A percentile compares a stretch with the other conserved stretches of the same genome.
Conservation (phyloP, 768 basidiomycete genomes). For the Mycena albidolilacea region DNA sequence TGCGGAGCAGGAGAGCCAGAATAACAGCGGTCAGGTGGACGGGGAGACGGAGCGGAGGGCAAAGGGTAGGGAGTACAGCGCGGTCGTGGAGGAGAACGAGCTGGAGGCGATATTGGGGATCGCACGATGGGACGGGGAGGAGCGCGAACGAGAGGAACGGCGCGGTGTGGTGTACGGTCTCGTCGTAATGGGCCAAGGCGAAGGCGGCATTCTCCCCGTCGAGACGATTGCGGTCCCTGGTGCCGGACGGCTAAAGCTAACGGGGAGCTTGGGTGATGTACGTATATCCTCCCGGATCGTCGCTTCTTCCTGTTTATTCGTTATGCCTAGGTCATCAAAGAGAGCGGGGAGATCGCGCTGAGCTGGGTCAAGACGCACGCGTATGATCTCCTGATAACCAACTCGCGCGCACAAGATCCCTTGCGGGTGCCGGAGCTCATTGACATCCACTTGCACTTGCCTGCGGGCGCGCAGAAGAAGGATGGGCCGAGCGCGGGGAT, state of each 20-base stretch:
- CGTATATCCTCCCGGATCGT: background rate
- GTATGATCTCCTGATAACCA: conserved; percentile 84
- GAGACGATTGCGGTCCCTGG: conserved; percentile 89
- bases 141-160: conserved; percentile 80
- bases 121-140: conserved; percentile 85
- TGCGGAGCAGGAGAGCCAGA: conserved; percentile 39
- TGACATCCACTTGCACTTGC: conserved; percentile 92
- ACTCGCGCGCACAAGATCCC: conserved; percentile 77
- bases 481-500: conserved; percentile 94
- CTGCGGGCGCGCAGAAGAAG: conserved; percentile 93
- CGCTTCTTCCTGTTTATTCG: background rate
- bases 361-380: conserved; percentile 94
- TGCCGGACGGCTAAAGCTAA: conserved; percentile 78
- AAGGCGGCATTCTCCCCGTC: conserved; percentile 88
- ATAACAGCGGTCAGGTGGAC: background rate
- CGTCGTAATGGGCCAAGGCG: conserved; percentile 90
- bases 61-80: conserved; percentile 61
- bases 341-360: conserved; percentile 90
- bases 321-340: conserved; percentile 82
- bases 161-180: conserved; percentile 88
- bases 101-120: conserved; percentile 90
- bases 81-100: conserved; percentile 75
- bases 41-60: conserved; percentile 38
- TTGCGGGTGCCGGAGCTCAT: conserved; percentile 80
- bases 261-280: conserved; percentile 88